Evolutionary conservation across 352 stramenopile genomes (phyloP).

Genomic region (Pythium rhizo-oryzae): DNA sequence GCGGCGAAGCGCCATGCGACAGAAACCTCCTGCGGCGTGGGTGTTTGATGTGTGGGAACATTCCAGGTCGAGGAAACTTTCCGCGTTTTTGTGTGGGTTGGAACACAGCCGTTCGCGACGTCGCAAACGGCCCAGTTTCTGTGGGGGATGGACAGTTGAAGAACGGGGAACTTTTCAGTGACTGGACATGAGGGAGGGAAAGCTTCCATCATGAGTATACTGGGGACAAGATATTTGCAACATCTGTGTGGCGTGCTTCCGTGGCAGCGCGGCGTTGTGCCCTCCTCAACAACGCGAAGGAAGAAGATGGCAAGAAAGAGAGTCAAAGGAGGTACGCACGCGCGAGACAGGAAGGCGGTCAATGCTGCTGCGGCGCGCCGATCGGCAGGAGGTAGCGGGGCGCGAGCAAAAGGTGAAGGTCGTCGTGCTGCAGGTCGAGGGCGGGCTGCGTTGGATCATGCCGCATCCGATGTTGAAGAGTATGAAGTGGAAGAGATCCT

Average conservation of each 20-base stretch:
- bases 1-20: too few species aligned
- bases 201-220: background rate
- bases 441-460: background rate
- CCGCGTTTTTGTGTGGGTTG: background rate
- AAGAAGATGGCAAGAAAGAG: constrained; percentile 1
- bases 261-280: background rate
- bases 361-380: background rate
- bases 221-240: constrained; percentile 1
- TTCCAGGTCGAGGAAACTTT: too few species aligned
- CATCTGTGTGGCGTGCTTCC: constrained; percentile 2
- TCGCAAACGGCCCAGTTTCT: background rate
- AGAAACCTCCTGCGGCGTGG: too few species aligned
- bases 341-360: background rate
- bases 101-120: background rate
- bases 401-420: background rate
- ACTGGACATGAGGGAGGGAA: background rate
- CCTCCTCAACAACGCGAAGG: background rate
- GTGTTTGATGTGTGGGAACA: too few species aligned
- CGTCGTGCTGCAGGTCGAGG: background rate
- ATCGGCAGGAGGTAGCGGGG: background rate
- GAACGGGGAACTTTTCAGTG: background rate
- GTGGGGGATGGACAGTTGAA: background rate
- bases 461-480: background rate
- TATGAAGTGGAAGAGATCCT: constrained; percentile 7
- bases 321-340: background rate